Conservation (phyloP, 805 yeast species). For the Lipomyces chichibuensis region DNA sequence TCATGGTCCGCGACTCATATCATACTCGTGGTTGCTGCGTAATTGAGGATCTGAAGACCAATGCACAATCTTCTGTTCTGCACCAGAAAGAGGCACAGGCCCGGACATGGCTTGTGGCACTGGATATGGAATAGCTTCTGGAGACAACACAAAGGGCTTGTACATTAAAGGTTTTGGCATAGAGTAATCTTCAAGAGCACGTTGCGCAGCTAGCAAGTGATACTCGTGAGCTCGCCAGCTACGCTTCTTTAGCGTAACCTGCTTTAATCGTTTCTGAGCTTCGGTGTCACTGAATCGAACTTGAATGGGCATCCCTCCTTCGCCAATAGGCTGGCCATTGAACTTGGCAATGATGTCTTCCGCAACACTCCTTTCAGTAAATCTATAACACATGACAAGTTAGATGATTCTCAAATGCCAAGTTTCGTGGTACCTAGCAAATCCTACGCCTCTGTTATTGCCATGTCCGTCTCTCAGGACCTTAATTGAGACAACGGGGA, state of each 20-base stretch:
- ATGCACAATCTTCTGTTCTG: background rate
- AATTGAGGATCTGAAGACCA: constrained; percentile 3
- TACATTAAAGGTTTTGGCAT: constrained; percentile 6
- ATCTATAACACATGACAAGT: constrained; percentile 14
- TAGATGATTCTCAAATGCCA: background rate
- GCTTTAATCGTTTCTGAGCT: constrained; percentile 37
- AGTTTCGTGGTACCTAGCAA: constrained; percentile 32
- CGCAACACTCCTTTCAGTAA: constrained; percentile 28
- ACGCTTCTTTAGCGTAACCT: constrained; percentile 35
- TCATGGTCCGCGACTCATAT: background rate
- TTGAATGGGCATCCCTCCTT: constrained; percentile 33
- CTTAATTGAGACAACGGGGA: constrained; percentile 33
- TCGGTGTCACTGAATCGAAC: constrained; percentile 39
- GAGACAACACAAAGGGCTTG: constrained; percentile 1
- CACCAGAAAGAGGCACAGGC: background rate
- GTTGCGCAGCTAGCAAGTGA: constrained; percentile 31
- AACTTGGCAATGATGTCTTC: constrained; percentile 31
- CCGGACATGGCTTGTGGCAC: background rate
- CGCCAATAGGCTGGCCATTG: constrained; percentile 35
- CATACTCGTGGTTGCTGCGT: background rate
- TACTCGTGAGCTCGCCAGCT: constrained; percentile 38
- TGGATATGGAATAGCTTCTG: background rate
- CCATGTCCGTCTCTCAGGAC: constrained; percentile 35
- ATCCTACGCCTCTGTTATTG: constrained; percentile 38
- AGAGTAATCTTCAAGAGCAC: constrained; percentile 27